A percentile compares a stretch with the other conserved stretches of the same genome.
phyloP scores from a whole-genome alignment of 2,329 filamentous ascomycete species.

The Talaromyces sp. region DNA sequence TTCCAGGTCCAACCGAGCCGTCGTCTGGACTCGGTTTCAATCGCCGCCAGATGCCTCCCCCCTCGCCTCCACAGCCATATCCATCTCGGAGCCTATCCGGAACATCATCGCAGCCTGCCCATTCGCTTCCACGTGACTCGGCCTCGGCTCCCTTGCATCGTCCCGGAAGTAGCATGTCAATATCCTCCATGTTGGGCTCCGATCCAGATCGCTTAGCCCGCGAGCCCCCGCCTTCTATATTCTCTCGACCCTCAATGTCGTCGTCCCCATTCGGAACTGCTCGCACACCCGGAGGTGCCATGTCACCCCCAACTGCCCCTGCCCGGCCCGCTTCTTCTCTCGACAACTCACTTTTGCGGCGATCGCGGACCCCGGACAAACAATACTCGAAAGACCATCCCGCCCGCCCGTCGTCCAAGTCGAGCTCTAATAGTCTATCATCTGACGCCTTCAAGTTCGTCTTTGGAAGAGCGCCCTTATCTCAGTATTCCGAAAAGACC shows the following conservation, averaged over 20 bases:
- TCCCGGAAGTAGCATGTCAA: slow-evolving; percentile 64
- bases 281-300: slow-evolving; percentile 30
- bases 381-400: slow-evolving; percentile 46
- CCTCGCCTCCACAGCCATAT: slow-evolving; percentile 46
- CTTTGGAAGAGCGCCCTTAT: slow-evolving; percentile 24
- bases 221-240: slow-evolving; percentile 43
- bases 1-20: background rate
- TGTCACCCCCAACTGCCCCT: slow-evolving; percentile 39
- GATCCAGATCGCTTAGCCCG: slow-evolving; percentile 44
- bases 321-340: slow-evolving; percentile 41
- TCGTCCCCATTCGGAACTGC: slow-evolving; percentile 27
- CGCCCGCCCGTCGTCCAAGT: slow-evolving; percentile 31
- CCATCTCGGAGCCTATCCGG: slow-evolving; percentile 36
- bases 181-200: slow-evolving; percentile 64
- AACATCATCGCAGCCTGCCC: slow-evolving; percentile 33
- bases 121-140: slow-evolving; percentile 49
- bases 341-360: slow-evolving; percentile 59
- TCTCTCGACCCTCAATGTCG: slow-evolving; percentile 41
- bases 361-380: slow-evolving; percentile 70
- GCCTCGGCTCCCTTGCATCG: slow-evolving; percentile 49
- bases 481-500: slow-evolving; percentile 32
- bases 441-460: slow-evolving; percentile 30
- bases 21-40: slow-evolving; percentile 27
- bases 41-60: slow-evolving; percentile 46
- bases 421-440: slow-evolving; percentile 29